These are phyloP conservation scores for Clitocybe nebularis DNA, from an alignment of 1,284 basidiomycete genomes.

Conservation along the genomic window DNA sequence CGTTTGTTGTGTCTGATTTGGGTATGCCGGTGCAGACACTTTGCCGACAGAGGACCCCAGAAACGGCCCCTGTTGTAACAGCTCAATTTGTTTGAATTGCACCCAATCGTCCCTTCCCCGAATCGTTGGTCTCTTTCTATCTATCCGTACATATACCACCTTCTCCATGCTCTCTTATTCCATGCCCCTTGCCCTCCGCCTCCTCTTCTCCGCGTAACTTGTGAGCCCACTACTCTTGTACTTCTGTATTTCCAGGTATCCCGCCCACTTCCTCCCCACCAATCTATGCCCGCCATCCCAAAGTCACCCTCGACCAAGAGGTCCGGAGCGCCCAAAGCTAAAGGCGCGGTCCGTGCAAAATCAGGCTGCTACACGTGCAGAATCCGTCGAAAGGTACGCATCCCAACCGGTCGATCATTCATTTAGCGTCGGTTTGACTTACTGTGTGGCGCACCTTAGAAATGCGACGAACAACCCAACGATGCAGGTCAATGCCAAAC, in stretches of 20 bases:
- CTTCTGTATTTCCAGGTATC: slow-evolving; percentile 12
- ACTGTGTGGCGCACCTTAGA: slow-evolving; percentile 40
- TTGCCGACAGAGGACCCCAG: slow-evolving; percentile 16
- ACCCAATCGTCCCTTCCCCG: slow-evolving; percentile 12
- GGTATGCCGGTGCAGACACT: slow-evolving; percentile 7
- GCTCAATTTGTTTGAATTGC: slow-evolving; percentile 9
- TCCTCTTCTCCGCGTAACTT: slow-evolving; percentile 8
- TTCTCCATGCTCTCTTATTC: slow-evolving; percentile 12
- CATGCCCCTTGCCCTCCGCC: slow-evolving; percentile 13
- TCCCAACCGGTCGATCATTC: slow-evolving; percentile 7
- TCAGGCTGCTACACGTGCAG: slow-evolving; percentile 83
- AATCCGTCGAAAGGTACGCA: slow-evolving; percentile 71
- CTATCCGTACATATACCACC: slow-evolving; percentile 19
- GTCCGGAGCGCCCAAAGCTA: slow-evolving; percentile 60
- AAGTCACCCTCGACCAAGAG: slow-evolving; percentile 29
- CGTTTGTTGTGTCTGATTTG: slow-evolving; percentile 3
- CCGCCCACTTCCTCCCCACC: slow-evolving; percentile 11
- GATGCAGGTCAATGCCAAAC: slow-evolving; percentile 64
- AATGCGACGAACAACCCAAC: slow-evolving; percentile 76
- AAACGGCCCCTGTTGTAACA: slow-evolving; percentile 6
- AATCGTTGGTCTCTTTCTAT: slow-evolving; percentile 14
- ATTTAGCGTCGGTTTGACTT: slow-evolving; percentile 12
- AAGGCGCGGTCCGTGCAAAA: slow-evolving; percentile 77
- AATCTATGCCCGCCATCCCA: slow-evolving; percentile 27
- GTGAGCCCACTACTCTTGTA: not conserved